Evolutionary conservation across 2,329 filamentous ascomycete species (phyloP).

Genomic region (Leptographium radiaticola): DNA sequence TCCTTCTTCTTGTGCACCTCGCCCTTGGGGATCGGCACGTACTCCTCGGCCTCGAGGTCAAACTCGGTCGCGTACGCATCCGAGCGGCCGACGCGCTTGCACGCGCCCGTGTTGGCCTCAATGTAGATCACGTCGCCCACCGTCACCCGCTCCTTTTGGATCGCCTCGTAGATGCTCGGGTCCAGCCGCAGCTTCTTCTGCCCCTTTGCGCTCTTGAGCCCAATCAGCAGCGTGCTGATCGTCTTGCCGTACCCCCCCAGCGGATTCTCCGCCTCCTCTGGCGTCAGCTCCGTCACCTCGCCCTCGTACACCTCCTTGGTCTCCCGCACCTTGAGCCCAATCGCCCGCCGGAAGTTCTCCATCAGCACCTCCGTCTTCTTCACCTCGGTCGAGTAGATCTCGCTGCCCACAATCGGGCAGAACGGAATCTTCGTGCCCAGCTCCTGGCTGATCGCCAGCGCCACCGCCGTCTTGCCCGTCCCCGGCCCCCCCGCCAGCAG

Average conservation of each 20-base stretch:
- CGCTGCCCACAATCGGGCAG: slow-evolving; percentile 94
- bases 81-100: slow-evolving; percentile 90
- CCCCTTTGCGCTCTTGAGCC: slow-evolving; percentile 86
- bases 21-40: slow-evolving; percentile 95
- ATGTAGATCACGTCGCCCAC: slow-evolving; percentile 98
- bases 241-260: slow-evolving; percentile 94
- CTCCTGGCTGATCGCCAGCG: slow-evolving; percentile 90
- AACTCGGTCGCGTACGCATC: slow-evolving; percentile 98
- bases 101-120: slow-evolving; percentile 95
- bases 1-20: slow-evolving; percentile 99
- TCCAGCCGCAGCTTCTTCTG: slow-evolving; percentile 96
- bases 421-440: slow-evolving; percentile 97
- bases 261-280: slow-evolving; percentile 96
- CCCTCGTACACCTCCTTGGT: slow-evolving; percentile 99
- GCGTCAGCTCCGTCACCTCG: slow-evolving; percentile 93
- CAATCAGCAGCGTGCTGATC: slow-evolving; percentile 89
- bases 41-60: slow-evolving; percentile 96
- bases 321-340: slow-evolving; percentile 92
- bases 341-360: slow-evolving; percentile 97
- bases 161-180: slow-evolving; percentile 97
- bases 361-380: slow-evolving; percentile 99
- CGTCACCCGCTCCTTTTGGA: slow-evolving; percentile 93
- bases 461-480: slow-evolving; percentile 93
- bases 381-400: slow-evolving; percentile 94
- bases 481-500: slow-evolving; percentile 88